These are phyloP conservation scores for Cordyceps farinosa DNA, from an alignment of 2,329 filamentous ascomycete species.

Conservation along the genomic window DNA sequence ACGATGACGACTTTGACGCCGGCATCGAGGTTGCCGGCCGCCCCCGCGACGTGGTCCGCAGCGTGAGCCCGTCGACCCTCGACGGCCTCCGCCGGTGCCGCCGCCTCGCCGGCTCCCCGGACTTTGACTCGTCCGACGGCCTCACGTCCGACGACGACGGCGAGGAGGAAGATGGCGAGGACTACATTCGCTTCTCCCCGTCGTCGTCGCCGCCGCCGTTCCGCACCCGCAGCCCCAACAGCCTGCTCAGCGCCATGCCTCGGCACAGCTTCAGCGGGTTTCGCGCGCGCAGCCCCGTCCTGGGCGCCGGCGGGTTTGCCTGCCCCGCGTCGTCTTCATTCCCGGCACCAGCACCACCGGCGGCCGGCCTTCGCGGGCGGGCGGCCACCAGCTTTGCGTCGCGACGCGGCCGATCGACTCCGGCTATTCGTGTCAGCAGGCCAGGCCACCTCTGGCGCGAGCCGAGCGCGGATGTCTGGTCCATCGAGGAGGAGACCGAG, in stretches of 20 bases:
- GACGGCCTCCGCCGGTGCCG: conserved; percentile 43
- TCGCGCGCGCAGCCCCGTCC: conserved; percentile 31
- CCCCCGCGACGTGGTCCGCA: conserved; percentile 46
- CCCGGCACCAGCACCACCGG: conserved; percentile 30
- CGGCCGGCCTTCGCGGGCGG: conserved; percentile 29
- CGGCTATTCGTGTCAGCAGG: conserved; percentile 30
- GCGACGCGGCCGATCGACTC: conserved; percentile 24
- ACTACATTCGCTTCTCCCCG: conserved; percentile 48
- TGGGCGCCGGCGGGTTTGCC: conserved; percentile 31
- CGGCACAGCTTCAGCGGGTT: conserved; percentile 35
- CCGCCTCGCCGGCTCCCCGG: conserved; percentile 31
- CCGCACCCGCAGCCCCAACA: background rate
- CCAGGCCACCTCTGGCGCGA: conserved; percentile 50
- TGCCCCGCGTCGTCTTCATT: conserved; percentile 31
- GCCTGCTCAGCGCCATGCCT: conserved; percentile 2
- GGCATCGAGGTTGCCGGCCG: conserved; percentile 52
- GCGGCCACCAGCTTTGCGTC: conserved; percentile 17
- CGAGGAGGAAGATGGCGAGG: conserved; percentile 47
- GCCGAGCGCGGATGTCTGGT: conserved; percentile 58
- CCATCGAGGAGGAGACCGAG: conserved; percentile 57
- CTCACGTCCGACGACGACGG: conserved; percentile 46
- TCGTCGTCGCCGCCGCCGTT: conserved; percentile 34
- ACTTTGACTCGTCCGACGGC: conserved; percentile 37
- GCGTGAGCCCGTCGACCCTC: conserved; percentile 55
- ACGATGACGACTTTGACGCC: conserved; percentile 53